Evolutionary conservation across 2,329 filamentous ascomycete species (phyloP).

Genomic region (Hymenoscyphus infarciens): DNA sequence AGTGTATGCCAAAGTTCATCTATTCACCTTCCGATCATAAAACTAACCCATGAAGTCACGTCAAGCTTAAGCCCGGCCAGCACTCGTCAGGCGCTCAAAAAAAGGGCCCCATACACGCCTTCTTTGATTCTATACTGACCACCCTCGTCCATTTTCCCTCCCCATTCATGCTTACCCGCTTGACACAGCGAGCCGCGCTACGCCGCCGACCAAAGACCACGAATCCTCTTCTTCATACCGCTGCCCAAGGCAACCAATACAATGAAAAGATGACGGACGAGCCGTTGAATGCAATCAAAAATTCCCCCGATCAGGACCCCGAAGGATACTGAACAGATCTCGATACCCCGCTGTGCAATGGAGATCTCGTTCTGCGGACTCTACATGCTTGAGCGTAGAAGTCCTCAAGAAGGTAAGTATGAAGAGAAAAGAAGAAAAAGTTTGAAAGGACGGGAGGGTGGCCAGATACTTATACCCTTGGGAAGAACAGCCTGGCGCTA

Average conservation of each 20-base stretch:
- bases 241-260: conserved; percentile 32
- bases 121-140: too few relatives aligned
- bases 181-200: too few relatives aligned
- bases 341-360: conserved; percentile 56
- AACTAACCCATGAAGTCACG: too few relatives aligned
- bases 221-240: conserved; percentile 37
- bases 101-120: too few relatives aligned
- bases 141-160: too few relatives aligned
- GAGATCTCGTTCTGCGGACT: conserved; percentile 42
- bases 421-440: conserved; percentile 9
- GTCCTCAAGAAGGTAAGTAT: conserved; percentile 39
- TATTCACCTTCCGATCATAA: too few relatives aligned
- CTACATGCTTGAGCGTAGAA: conserved; percentile 32
- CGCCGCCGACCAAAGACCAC: too few relatives aligned
- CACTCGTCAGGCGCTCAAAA: too few relatives aligned
- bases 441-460: neutral
- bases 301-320: conserved; percentile 36
- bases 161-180: too few relatives aligned
- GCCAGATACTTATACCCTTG: neutral
- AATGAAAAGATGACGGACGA: conserved; percentile 37
- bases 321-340: conserved; percentile 37
- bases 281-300: conserved; percentile 34
- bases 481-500: too few relatives aligned
- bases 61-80: too few relatives aligned
- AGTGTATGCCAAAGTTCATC: too few relatives aligned